Base-by-base conservation (phyloP, 768 basidiomycete species). In the Trametes sanguinea region DNA sequence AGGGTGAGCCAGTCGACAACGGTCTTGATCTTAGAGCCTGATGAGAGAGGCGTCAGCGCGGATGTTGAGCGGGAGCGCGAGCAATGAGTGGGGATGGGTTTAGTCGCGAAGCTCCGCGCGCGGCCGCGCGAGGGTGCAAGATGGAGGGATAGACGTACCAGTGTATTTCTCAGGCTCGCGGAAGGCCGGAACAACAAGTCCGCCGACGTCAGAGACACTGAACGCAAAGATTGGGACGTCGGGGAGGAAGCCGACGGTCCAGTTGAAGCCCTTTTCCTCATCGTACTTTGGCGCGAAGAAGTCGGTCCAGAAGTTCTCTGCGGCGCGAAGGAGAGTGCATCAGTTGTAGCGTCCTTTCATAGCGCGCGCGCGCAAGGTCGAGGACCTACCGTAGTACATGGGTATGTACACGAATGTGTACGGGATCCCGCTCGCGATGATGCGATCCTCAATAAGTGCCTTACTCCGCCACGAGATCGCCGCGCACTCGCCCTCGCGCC, bases 251-350 rank as follows among this genome's bases (percentile, higher is more conserved):
- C 32, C 50, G 33, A 59, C 57, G 10, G 57, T 30, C 57, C 57
- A 59, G 32, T 51, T 59, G 57, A 59, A 59, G 17, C 57, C 57
- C 42, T 59, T 59, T 32, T 59, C 57, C 10, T 51, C 57, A 42
- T 59, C 57, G n/a, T 59, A 59, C 32, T 50, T 59, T 11, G 57
- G 57, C 57, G 57, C 57, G 51, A 59, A 59, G 43, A 59, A 59
- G 50, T 47, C 48, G 30, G 57, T 59, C 57, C 57, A 59, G 57
- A 59, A 59, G 42, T 59, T 59, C 57, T 59, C 57, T 59, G 48
- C 45, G 22, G 6, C 45, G 13, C 17, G 16, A 46, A 17, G 7
- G 22, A 32, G 9, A 32, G 29, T 13, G 53, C 43, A 3, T 33
- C 42, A n/a, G 42, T 43, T 37, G 35, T 6, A 37, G 6, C 35